Evolutionary conservation across 352 stramenopile species (phyloP), one percentile per base, ranked within the genome.

Genomic region (Elongisporangium undulatum): DNA sequence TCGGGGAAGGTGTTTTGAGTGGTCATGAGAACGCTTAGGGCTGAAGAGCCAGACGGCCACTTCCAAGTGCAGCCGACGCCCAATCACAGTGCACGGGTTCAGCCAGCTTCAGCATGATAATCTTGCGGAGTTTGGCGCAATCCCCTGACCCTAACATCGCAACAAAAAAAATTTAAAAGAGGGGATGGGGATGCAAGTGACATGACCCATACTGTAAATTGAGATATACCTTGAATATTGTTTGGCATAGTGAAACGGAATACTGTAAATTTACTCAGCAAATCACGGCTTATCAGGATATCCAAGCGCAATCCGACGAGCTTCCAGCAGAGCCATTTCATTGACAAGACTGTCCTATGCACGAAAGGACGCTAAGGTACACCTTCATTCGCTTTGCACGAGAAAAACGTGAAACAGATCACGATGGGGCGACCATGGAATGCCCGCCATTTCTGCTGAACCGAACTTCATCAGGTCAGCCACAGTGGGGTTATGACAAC

Each of bases 1-100:
- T 45, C 34, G 34, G 34, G 49, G 49, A 53, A 53, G 49, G 49
- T 53, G 49, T 53, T 53, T 53, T 53, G 49, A 26, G 20, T 53
- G 49, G 49, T 53, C 49, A 53, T 26, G 49, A 53, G 49, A 26
- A 53, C 49, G 34, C 34, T 26, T 26, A 53, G 49, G 49, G 49
- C 22, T 53, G 49, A 53, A 53, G 49, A 53, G 49, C 49, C 49
- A 53, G 49, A 53, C 19, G 34, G 34, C 26, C 34, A 45, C 34
- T 45, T 45, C 34, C 34, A 45, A 45, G 34, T 45, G 34, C 10
- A 45, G 34, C 34, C 34, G 13, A 45, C 4, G 34, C 34, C 34
- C 34, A 45, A 45, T 45, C 34, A 45, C 34, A 8, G 34, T 17
- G 10, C 34, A 12, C 34, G 10, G 13, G 34, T 45, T 45, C 34